phyloP scores from a whole-genome alignment of 345 rosid genomes.

The Mercurialis annua region DNA sequence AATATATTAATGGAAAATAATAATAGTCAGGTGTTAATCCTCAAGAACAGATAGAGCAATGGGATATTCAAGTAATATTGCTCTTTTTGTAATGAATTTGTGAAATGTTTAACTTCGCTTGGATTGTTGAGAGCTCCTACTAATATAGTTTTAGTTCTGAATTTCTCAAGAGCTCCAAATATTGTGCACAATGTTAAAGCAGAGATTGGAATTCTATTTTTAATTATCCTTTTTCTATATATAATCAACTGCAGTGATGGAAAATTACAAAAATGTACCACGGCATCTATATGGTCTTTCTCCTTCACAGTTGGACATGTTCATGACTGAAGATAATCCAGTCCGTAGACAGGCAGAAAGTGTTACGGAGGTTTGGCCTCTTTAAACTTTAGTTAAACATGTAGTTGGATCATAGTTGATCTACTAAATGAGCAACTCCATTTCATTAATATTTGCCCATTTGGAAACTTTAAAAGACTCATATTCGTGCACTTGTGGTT shows the following conservation, averaged over 20 bases:
- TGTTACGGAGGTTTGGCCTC: constrained; percentile 58
- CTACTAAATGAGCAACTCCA: not conserved
- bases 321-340: constrained; percentile 85
- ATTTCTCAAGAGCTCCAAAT: not conserved
- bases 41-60: not conserved
- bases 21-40: not conserved
- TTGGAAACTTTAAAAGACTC: not conserved
- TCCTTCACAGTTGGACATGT: constrained; percentile 83
- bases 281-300: constrained; percentile 71
- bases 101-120: not conserved
- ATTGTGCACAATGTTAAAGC: not conserved
- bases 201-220: not conserved
- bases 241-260: constrained; percentile 52
- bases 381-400: constrained; percentile 15
- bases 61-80: not conserved
- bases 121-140: not conserved
- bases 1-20: not conserved
- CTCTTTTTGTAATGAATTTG: not conserved
- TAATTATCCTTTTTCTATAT: constrained; percentile 2
- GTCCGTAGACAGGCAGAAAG: constrained; percentile 55
- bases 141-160: not conserved
- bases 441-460: not conserved
- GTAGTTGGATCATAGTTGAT: constrained; percentile 5
- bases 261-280: constrained; percentile 79
- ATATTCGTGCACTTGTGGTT: not conserved